phyloP scores from a whole-genome alignment of 306 rosid species.

The Lotus japonicus region DNA sequence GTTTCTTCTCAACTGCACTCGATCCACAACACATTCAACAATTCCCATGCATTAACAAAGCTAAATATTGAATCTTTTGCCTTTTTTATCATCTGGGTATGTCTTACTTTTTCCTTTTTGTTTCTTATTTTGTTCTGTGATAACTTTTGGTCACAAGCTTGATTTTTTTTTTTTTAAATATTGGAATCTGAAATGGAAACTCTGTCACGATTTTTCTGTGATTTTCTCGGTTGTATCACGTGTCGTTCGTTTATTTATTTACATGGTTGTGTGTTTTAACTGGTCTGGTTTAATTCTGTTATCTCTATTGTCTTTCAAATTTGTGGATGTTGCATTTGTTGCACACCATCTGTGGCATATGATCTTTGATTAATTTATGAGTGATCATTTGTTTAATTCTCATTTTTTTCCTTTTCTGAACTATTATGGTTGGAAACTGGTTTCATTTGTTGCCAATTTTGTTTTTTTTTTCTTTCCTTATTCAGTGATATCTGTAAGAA shows the following conservation, averaged over 20 bases:
- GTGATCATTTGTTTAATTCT: not conserved
- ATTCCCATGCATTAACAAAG: not conserved
- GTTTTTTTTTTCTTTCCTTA: not conserved
- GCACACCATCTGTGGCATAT: not conserved
- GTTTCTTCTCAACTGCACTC: not conserved
- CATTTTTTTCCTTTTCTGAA: not conserved
- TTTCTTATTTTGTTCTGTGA: not conserved
- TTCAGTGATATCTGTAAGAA: constrained; percentile 29
- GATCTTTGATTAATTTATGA: constrained; percentile 4
- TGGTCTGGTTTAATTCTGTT: not conserved
- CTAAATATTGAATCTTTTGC: constrained; percentile 12
- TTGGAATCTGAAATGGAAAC: constrained; percentile 6
- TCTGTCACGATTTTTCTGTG: not conserved
- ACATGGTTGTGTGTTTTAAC: too few relatives aligned
- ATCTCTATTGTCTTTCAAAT: constrained; percentile 3
- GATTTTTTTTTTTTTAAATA: not conserved
- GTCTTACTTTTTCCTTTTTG: not conserved
- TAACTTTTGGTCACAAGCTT: not conserved
- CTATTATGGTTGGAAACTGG: constrained; percentile 30
- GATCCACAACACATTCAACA: not conserved
- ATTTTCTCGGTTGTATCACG: not conserved
- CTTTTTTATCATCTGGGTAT: constrained; percentile 12
- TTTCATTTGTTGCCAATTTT: constrained; percentile 17
- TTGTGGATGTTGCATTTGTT: constrained; percentile 6
- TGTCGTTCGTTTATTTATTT: not conserved